A percentile compares a stretch with the other conserved stretches of the same genome.
Evolutionary conservation across 371 early-diverging fungal genomes (phyloP).

Genomic region (Umbelopsis sp.): DNA sequence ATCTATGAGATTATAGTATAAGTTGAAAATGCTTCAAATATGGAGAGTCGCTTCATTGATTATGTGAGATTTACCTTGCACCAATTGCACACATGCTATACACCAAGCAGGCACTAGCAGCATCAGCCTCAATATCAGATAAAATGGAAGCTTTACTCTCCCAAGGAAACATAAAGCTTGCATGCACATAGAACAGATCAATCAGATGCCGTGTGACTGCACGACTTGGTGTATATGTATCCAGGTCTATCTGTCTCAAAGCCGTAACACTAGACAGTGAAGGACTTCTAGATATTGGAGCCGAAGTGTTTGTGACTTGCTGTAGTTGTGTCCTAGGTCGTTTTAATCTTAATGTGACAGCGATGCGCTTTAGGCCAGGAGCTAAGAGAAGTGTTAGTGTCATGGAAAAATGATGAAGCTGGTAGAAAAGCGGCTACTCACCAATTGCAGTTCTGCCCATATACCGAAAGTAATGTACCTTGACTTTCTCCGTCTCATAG

Average conservation of each 20-base stretch:
- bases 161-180: slow-evolving; percentile 17
- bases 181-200: background rate
- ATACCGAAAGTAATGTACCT: slow-evolving; percentile 11
- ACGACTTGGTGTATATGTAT: background rate
- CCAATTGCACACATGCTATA: slow-evolving; percentile 14
- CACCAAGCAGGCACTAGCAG: background rate
- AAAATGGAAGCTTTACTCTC: slow-evolving; percentile 3
- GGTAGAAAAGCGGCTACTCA: background rate
- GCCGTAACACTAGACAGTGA: background rate
- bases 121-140: slow-evolving; percentile 14
- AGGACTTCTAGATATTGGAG: background rate
- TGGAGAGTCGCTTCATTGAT: background rate
- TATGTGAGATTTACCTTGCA: background rate
- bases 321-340: background rate
- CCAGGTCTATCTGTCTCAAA: background rate
- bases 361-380: slow-evolving; percentile 7
- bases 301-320: background rate
- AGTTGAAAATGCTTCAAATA: background rate
- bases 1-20: background rate
- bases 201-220: background rate
- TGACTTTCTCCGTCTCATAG: slow-evolving; percentile 16
- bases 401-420: background rate
- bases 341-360: background rate
- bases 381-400: background rate
- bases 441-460: slow-evolving; percentile 8